Evolutionary conservation across 768 basidiomycete genomes (phyloP), one percentile per base, ranked within the genome.

Genomic region (Hypholoma sublateritium): DNA sequence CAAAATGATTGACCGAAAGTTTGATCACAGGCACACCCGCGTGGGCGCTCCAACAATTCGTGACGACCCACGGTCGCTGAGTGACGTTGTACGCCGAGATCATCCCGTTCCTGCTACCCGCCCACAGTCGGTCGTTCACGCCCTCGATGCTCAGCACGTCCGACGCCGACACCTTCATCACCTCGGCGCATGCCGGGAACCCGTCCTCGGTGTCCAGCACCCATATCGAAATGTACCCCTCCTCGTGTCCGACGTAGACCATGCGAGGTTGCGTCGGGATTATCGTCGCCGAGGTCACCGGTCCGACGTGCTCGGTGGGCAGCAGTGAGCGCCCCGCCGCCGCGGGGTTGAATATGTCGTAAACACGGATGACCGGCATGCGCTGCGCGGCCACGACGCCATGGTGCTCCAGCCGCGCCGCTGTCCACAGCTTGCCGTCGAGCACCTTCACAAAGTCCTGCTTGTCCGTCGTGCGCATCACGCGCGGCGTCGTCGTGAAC

Each of bases 231-330:
- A 98, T 78, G 65, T 80, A 87, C 0, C 96, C 96, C 41, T 90
- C 94, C 70, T 98, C 95, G 64, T 99, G 96, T 0, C 91, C 94
- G 34, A 99, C 75, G 64, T 88, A 97, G 37, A 92, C 88, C 25
- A 77, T 70, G 2, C 81, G 77, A 0, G 87, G 86, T 17, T 83
- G 76, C 1, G 85, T 81, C 0, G 91, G 87, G 6, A 98, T 69
- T 32, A 91, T 74, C 0, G 94, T 85, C 0, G 88, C 93, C 34
- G 86, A 84, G 0, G 91, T 92, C 17, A 98, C 89, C 1, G 91
- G 80, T 0, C 95, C 96, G 5, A 91, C 82, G 53, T 85, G 83
- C 42, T 91, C 88, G 0, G 76, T 79, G 1, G 90, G 88, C 43
- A 84, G 66, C 12, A 89, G 67, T 2, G 83, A 74, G 21, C 80